Evolutionary conservation across 768 basidiomycete species (phyloP).

Genomic region (Tricholoma flavovirens): DNA sequence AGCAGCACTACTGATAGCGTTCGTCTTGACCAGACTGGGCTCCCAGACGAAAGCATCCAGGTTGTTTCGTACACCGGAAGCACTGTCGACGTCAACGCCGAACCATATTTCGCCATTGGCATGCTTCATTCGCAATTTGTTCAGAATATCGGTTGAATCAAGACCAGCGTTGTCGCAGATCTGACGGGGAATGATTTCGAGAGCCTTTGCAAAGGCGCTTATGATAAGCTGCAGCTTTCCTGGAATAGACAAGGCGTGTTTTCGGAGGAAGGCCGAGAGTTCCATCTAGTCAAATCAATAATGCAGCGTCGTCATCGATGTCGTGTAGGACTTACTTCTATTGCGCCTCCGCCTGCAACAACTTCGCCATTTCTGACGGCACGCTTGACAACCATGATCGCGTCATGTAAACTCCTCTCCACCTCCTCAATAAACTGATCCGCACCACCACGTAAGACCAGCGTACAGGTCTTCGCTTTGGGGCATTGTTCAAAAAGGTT

Average conservation of each 20-base stretch:
- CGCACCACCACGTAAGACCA: conserved; percentile 91
- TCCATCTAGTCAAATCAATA: conserved; percentile 67
- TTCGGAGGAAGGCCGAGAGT: conserved; percentile 88
- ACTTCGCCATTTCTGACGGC: conserved; percentile 94
- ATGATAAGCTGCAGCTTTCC: conserved; percentile 95
- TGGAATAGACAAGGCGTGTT: conserved; percentile 86
- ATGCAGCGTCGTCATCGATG: neutral
- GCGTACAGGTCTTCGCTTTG: conserved; percentile 91
- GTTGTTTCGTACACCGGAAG: conserved; percentile 88
- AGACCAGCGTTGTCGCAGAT: conserved; percentile 98
- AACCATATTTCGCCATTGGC: conserved; percentile 85
- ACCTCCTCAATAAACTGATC: conserved; percentile 99
- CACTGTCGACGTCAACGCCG: conserved; percentile 91
- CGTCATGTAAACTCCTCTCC: conserved; percentile 94
- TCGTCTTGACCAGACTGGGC: conserved; percentile 89
- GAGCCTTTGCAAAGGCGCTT: conserved; percentile 92
- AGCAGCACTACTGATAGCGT: conserved; percentile 91
- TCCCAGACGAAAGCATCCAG: conserved; percentile 99
- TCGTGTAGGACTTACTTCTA: conserved; percentile 57
- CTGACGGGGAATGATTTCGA: conserved; percentile 96
- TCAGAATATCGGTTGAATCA: conserved; percentile 95
- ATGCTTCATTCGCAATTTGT: conserved; percentile 96
- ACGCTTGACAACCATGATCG: conserved; percentile 99
- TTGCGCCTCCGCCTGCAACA: conserved; percentile 96
- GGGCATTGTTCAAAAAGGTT: conserved; percentile 93